Evolutionary conservation across 257 asterid genomes (phyloP).

Genomic region (Scutellaria minor): DNA sequence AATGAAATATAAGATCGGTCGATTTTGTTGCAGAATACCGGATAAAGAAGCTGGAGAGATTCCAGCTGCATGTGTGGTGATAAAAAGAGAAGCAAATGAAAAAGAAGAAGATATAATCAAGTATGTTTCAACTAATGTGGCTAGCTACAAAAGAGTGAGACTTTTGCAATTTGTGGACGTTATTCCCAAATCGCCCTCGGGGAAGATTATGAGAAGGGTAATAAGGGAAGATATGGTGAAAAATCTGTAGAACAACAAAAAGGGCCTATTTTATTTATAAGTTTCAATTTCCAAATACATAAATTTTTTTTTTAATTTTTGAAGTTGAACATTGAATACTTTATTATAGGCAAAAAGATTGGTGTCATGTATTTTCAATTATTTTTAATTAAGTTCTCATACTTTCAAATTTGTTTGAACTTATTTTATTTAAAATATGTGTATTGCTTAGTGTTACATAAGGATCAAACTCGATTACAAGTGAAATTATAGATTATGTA

Average conservation of each 20-base stretch:
- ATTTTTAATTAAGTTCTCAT: too few relatives aligned
- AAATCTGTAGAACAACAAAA: background rate
- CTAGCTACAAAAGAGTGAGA: slow-evolving; percentile 70
- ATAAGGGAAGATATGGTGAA: slow-evolving; percentile 68
- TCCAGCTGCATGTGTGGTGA: slow-evolving; percentile 86
- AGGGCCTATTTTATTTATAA: background rate
- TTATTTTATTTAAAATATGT: too few relatives aligned
- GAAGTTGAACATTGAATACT: too few relatives aligned
- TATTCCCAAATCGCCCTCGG: slow-evolving; percentile 87
- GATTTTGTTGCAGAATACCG: slow-evolving; percentile 52
- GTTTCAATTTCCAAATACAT: too few relatives aligned
- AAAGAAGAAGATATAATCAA: slow-evolving; percentile 71
- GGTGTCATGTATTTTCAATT: too few relatives aligned
- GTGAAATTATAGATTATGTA: too few relatives aligned
- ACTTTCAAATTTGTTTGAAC: too few relatives aligned
- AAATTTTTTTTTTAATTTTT: too few relatives aligned
- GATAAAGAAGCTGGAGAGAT: slow-evolving; percentile 87
- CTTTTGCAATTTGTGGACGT: slow-evolving; percentile 66
- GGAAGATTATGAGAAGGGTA: slow-evolving; percentile 88
- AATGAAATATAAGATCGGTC: background rate
- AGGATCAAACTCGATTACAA: too few relatives aligned
- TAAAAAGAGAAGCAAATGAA: slow-evolving; percentile 59
- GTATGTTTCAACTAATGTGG: slow-evolving; percentile 67
- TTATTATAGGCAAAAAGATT: too few relatives aligned
- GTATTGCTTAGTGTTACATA: too few relatives aligned